Conservation (phyloP, 345 rosid genomes). For the Eucalyptus curtisii region DNA sequence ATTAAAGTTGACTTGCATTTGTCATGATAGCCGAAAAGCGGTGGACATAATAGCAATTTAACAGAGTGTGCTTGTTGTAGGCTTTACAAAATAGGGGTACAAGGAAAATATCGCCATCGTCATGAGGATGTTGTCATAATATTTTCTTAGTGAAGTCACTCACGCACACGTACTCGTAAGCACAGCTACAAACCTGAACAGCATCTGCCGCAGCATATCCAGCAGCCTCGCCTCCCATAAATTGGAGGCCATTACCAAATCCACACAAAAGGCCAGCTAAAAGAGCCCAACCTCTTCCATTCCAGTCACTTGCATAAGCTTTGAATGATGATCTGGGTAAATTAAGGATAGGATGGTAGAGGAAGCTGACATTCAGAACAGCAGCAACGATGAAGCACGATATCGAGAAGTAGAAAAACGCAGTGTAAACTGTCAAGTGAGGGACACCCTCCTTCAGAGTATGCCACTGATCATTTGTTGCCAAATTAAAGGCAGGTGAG, state of each 20-base stretch:
- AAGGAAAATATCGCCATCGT: neutral
- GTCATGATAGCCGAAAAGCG: neutral
- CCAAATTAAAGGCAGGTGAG: constrained; percentile 85
- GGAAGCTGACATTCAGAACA: constrained; percentile 45
- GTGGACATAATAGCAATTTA: neutral
- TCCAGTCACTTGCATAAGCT: constrained; percentile 58
- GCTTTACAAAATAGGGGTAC: neutral
- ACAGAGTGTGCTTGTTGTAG: neutral
- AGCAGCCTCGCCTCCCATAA: constrained; percentile 87
- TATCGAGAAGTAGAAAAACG: constrained; percentile 76
- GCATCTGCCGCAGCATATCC: constrained; percentile 91
- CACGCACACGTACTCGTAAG: neutral
- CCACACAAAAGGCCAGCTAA: constrained; percentile 81
- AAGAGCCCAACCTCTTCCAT: constrained; percentile 79
- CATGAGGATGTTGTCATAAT: neutral
- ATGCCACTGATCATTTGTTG: constrained; percentile 79
- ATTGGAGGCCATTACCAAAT: constrained; percentile 76
- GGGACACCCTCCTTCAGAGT: constrained; percentile 60
- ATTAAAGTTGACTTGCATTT: neutral
- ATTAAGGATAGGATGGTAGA: constrained; percentile 44
- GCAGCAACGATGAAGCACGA: constrained; percentile 49
- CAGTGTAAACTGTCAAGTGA: constrained; percentile 57
- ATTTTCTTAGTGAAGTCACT: neutral
- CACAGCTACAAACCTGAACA: constrained; percentile 38
- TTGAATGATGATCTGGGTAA: constrained; percentile 48